phyloP scores from a whole-genome alignment of 345 rosid genomes.

The Eutrema heterophyllum region DNA sequence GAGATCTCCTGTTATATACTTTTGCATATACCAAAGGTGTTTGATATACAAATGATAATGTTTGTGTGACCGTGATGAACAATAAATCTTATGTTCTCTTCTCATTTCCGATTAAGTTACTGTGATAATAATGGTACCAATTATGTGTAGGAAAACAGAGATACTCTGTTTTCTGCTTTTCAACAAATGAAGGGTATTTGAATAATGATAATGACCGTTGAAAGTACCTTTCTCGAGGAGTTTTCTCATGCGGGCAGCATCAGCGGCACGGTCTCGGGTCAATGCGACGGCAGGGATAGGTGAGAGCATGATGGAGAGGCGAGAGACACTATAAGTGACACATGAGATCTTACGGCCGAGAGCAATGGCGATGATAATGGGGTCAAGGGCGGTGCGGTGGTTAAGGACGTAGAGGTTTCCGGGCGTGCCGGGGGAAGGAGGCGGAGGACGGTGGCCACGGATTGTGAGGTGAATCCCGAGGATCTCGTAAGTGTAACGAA shows the following conservation, averaged over 20 bases:
- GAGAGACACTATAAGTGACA: conserved; percentile 92
- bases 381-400: conserved; percentile 96
- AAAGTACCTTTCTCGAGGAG: conserved; percentile 44
- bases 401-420: conserved; percentile 92
- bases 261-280: conserved; percentile 87
- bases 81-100: too few species aligned
- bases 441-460: conserved; percentile 75
- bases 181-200: too few species aligned
- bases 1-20: not conserved
- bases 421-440: conserved; percentile 67
- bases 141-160: not conserved
- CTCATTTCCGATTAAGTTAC: too few species aligned
- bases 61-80: not conserved
- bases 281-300: conserved; percentile 96
- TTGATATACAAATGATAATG: not conserved
- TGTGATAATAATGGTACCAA: not conserved
- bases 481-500: conserved; percentile 90
- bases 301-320: conserved; percentile 74
- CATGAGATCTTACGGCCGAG: conserved; percentile 92
- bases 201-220: not conserved
- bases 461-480: conserved; percentile 87
- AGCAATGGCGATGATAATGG: conserved; percentile 83
- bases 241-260: conserved; percentile 66
- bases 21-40: not conserved
- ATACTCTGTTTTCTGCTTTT: too few species aligned